Evolutionary conservation across 148 eudicot species (phyloP), one percentile per base, ranked within the genome.

Genomic region (Arctostaphylos glauca): DNA sequence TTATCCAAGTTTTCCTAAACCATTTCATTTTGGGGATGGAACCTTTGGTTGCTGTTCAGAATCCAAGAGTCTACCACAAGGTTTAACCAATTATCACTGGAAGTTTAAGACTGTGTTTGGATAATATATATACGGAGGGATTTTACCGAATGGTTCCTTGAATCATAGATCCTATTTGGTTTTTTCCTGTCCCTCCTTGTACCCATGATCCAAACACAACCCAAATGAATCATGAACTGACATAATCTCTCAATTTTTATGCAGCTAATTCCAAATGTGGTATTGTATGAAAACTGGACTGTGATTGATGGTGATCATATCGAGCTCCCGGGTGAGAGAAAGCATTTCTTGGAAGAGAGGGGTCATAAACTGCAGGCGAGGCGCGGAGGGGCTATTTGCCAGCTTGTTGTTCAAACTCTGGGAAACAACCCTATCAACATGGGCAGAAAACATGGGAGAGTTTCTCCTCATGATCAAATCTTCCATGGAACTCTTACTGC

Each of bases 11-110:
- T 83, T 91, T 94, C 87, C 73, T 93, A 19, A 94, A 93, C 87
- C 92, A 93, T 82, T 94, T 93, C 58, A 78, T 91, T 73, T 81
- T 87, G 53, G 97, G 94, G 78, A 90, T 92, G 93, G 89, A 93
- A 73, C 98, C 99, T 71, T 84, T 93, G 83, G 84, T 86, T 74
- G 92, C 98, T 77, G 92, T 96, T 82, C 92, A 90, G 88, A 89
- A 83, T 84, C 92, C 99, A 74, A 90, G 99, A 90, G 90, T 96
- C 70, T 94, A 96, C 87, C 99, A 93, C 88, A 89, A 86, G 98
- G 98, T 94, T 31, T 31, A 31, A 31, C 38, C 38, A 31, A 31
- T 31, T 31, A 1, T 31, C 38, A 31, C 38, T 64, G 38, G 0
- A 21, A 64, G 25, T 13, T 64, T 3, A 64, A 64, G 68, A 14